phyloP scores from a whole-genome alignment of 768 basidiomycete genomes.

The Saitozyma podzolica region DNA sequence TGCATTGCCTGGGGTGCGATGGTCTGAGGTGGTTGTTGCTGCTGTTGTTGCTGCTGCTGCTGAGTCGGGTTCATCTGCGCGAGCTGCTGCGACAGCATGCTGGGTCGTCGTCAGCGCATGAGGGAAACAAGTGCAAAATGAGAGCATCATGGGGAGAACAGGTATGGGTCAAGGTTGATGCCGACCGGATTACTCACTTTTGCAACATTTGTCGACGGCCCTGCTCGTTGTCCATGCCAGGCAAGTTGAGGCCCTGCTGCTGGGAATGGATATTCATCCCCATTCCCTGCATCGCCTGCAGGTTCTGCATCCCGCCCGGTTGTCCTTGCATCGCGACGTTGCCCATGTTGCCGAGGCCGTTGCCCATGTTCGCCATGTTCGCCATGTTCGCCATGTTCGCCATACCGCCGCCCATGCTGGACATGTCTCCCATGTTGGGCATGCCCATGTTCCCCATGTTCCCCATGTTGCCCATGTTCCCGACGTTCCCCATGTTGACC shows the following conservation, averaged over 20 bases:
- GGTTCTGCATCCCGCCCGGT: too few relatives aligned
- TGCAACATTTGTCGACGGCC: conserved; percentile 25
- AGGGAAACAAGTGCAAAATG: neutral
- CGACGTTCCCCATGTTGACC: neutral
- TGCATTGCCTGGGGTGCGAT: neutral
- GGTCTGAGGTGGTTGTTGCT: neutral
- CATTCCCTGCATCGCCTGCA: conserved; percentile 2
- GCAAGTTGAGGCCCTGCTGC: conserved; percentile 21
- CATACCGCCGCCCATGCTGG: neutral
- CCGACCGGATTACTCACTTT: conserved; percentile 20
- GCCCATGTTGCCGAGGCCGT: conserved; percentile 2
- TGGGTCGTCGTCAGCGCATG: neutral
- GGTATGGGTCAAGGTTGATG: neutral
- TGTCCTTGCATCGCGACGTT: neutral
- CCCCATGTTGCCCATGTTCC: too few relatives aligned
- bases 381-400: neutral
- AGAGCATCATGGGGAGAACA: neutral
- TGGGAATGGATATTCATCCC: conserved; percentile 25
- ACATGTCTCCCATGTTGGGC: too few relatives aligned
- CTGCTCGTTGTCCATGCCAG: conserved; percentile 13
- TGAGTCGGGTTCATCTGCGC: conserved; percentile 2
- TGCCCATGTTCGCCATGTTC: conserved; percentile 1
- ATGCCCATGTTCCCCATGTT: too few relatives aligned
- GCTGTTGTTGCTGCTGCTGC: conserved; percentile 17
- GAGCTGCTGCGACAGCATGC: conserved; percentile 28